Conservation (phyloP, 176 grass and related monocot genomes). For the Areca catechu region DNA sequence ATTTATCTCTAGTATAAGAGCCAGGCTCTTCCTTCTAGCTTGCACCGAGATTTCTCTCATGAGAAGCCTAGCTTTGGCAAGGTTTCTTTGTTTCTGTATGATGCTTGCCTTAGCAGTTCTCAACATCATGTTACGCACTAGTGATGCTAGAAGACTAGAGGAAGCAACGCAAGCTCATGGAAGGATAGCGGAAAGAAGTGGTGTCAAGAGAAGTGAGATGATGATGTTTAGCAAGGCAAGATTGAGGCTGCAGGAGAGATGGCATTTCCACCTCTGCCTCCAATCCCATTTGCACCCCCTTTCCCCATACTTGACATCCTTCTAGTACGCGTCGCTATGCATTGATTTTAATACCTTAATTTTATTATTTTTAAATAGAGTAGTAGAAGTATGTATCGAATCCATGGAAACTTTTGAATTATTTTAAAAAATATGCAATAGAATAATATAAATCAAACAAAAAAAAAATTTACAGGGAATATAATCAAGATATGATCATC, state of each 20-base stretch:
- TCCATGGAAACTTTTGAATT: too few species aligned
- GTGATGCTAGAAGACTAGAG: not conserved
- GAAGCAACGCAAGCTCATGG: not conserved
- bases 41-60: not conserved
- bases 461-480: too few species aligned
- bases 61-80: not conserved
- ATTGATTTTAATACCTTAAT: too few species aligned
- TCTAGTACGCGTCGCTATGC: too few species aligned
- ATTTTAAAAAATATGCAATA: too few species aligned
- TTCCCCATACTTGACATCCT: not conserved
- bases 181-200: not conserved
- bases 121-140: not conserved
- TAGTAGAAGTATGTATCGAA: too few species aligned
- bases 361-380: too few species aligned
- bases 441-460: too few species aligned
- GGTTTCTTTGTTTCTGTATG: not conserved
- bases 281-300: not conserved
- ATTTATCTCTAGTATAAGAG: conserved; percentile 21
- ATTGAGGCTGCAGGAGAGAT: too few species aligned
- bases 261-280: too few species aligned
- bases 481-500: too few species aligned
- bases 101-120: not conserved
- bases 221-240: too few species aligned
- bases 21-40: conserved; percentile 30
- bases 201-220: not conserved